These are phyloP conservation scores for Diaporthe sp. DNA, from an alignment of 2,329 filamentous ascomycete genomes.

Conservation along the genomic window DNA sequence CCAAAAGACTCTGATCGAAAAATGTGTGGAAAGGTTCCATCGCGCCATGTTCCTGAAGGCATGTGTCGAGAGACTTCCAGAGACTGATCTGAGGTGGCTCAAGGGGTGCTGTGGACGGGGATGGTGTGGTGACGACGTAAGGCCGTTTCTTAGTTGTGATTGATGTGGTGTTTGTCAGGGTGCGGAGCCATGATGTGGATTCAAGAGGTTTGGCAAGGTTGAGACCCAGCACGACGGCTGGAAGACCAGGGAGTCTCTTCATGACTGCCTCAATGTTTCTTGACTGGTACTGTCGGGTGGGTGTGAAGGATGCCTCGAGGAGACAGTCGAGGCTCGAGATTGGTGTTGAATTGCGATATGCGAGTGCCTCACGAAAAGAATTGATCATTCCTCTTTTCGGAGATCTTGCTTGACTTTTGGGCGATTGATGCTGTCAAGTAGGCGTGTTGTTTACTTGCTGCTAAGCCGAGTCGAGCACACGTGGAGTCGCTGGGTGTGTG, in stretches of 20 bases:
- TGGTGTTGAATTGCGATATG: background rate
- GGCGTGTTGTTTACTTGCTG: background rate
- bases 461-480: background rate
- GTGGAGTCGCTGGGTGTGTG: background rate
- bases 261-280: background rate
- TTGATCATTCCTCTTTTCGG: rapidly evolving
- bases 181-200: background rate
- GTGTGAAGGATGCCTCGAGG: background rate
- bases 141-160: background rate
- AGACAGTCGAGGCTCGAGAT: background rate
- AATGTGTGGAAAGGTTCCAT: background rate
- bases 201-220: background rate
- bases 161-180: background rate
- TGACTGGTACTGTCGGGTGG: background rate
- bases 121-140: background rate
- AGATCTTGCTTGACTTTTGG: background rate
- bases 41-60: background rate
- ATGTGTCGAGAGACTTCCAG: background rate
- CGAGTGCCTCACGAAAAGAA: background rate
- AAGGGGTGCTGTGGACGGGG: background rate
- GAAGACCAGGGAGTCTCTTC: background rate
- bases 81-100: too few species aligned
- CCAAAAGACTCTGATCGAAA: background rate
- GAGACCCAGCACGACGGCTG: background rate
- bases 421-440: background rate